phyloP scores from a whole-genome alignment of 2,329 filamentous ascomycete genomes.

The Pyrenophora seminiperda region DNA sequence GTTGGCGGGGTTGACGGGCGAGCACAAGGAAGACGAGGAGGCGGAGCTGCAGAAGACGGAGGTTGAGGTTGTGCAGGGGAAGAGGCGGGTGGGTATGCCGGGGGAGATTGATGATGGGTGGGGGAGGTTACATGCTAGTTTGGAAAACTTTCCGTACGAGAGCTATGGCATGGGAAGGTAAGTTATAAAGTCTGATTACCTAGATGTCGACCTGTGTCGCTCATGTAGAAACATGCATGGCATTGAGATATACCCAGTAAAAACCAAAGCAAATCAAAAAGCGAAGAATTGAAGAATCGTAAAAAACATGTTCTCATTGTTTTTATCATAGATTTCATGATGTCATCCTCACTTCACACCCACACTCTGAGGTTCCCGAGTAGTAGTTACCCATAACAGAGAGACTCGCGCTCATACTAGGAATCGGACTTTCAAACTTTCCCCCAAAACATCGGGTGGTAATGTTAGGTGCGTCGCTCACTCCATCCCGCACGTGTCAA shows the following conservation, averaged over 20 bases:
- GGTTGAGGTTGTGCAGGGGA: slow-evolving; percentile 46
- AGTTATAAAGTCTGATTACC: no score
- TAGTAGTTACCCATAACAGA: slow-evolving; percentile 7
- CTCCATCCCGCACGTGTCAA: slow-evolving; percentile 11
- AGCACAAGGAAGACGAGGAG: slow-evolving; percentile 64
- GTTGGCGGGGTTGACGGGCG: slow-evolving; percentile 78
- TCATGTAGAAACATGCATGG: not conserved
- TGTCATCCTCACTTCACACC: slow-evolving; percentile 21
- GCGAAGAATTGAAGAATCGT: no score
- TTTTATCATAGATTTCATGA: slow-evolving; percentile 23
- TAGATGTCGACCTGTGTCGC: no score
- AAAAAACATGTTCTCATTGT: slow-evolving; percentile 16
- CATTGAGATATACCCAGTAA: not conserved
- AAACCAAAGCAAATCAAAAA: not conserved
- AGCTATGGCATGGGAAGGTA: slow-evolving; percentile 59
- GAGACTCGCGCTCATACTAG: slow-evolving; percentile 2
- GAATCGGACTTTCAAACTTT: slow-evolving; percentile 7
- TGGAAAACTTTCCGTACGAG: slow-evolving; percentile 66
- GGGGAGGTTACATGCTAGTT: slow-evolving; percentile 57
- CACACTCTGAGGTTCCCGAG: slow-evolving; percentile 8
- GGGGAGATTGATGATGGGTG: slow-evolving; percentile 66
- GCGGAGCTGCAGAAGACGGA: slow-evolving; percentile 40
- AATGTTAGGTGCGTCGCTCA: slow-evolving; percentile 11
- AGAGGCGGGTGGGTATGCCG: slow-evolving; percentile 52
- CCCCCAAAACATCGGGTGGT: slow-evolving; percentile 10